A percentile compares a stretch with the other conserved stretches of the same genome.
Conservation (phyloP, 352 stramenopile species). For the Phytophthora pseudosyringae region DNA sequence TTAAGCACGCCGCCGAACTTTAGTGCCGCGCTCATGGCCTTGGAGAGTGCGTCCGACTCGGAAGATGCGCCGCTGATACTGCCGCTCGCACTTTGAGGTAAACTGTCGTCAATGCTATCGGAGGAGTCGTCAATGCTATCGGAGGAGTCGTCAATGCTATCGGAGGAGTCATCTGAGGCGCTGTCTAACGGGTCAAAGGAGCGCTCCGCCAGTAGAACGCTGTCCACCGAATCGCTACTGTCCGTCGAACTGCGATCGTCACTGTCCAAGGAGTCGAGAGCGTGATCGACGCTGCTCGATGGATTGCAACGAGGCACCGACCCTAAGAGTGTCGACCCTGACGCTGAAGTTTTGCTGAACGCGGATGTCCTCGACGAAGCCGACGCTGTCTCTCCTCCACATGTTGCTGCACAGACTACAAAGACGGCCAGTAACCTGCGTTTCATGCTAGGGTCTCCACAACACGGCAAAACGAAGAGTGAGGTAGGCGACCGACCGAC, state of each 20-base stretch:
- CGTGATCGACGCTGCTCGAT: slow-evolving; percentile 8
- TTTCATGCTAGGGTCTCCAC: slow-evolving; percentile 9
- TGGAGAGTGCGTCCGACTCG: no score
- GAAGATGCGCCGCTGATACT: no score
- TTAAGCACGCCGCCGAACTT: slow-evolving; percentile 20
- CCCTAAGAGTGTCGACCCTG: slow-evolving; percentile 1
- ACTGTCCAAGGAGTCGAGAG: slow-evolving; percentile 25
- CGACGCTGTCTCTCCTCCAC: slow-evolving; percentile 3
- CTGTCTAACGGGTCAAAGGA: neutral
- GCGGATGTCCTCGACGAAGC: slow-evolving; percentile 2
- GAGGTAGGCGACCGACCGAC: neutral
- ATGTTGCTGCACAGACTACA: neutral
- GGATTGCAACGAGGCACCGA: neutral
- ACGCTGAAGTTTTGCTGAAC: slow-evolving; percentile 4
- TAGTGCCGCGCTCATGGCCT: neutral
- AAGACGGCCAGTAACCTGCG: slow-evolving; percentile 6
- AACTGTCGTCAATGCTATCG: no score
- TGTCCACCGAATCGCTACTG: slow-evolving; percentile 10
- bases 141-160: neutral
- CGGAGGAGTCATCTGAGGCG: neutral
- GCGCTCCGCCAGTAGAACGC: neutral
- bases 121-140: no score
- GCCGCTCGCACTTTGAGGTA: no score
- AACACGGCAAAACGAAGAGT: slow-evolving; percentile 24
- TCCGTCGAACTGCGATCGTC: slow-evolving; percentile 13